phyloP scores from a whole-genome alignment of 805 yeast species.

The Cyberlindnera euphorbiiphila region DNA sequence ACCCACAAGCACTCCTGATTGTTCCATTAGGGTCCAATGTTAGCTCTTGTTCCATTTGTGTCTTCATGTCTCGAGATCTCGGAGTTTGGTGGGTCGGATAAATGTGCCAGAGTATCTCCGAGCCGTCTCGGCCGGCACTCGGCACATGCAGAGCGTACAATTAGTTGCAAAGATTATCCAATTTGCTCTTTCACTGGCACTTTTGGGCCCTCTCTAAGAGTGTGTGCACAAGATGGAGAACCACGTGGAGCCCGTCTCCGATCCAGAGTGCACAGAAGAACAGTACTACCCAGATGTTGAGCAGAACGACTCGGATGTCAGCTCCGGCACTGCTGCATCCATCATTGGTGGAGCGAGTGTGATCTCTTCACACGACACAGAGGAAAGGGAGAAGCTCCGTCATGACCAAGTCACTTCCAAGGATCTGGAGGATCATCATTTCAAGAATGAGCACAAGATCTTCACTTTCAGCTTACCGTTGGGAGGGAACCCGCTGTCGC shows the following conservation, averaged over 20 bases:
- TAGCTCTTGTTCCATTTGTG: not conserved
- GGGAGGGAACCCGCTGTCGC: constrained; percentile 31
- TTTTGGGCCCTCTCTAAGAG: not conserved
- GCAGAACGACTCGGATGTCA: constrained; percentile 7
- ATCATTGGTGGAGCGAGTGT: constrained; percentile 47
- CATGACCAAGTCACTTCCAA: constrained; percentile 12
- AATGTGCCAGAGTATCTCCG: too few relatives aligned
- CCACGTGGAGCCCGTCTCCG: too few relatives aligned
- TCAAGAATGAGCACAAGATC: constrained; percentile 29
- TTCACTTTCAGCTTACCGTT: constrained; percentile 38
- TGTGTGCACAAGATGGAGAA: too few relatives aligned
- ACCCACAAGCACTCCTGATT: constrained; percentile 30
- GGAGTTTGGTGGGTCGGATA: too few relatives aligned
- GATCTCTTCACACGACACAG: constrained; percentile 8
- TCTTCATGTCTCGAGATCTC: not conserved
- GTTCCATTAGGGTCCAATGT: too few relatives aligned
- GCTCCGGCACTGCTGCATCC: constrained; percentile 14
- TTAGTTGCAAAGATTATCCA: too few relatives aligned
- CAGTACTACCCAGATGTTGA: constrained; percentile 6
- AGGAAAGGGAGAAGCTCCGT: constrained; percentile 11
- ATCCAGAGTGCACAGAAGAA: not conserved
- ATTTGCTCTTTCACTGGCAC: too few relatives aligned
- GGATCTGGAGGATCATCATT: constrained; percentile 19
- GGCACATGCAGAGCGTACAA: too few relatives aligned
- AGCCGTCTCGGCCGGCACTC: too few relatives aligned